Conservation (phyloP, 331 rosid genomes). For the Pyracantha coccinea region DNA sequence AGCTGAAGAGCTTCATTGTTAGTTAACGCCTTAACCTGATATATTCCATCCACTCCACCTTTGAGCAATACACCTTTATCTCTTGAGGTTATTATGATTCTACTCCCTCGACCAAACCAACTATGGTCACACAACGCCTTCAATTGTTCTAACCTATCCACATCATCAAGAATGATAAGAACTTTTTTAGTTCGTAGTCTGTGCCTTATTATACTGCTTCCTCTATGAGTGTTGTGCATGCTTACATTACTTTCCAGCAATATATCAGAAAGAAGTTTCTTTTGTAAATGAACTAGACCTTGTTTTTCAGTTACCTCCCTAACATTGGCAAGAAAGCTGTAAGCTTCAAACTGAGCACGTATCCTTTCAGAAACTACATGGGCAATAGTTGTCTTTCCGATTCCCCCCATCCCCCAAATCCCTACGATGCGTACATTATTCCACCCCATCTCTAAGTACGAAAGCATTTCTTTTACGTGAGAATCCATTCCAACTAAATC, state of each 20-base stretch:
- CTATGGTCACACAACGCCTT: conserved; percentile 18
- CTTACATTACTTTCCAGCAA: not conserved
- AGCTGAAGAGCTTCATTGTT: not conserved
- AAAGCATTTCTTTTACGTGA: not conserved
- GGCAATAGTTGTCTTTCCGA: conserved; percentile 12
- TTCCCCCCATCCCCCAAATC: conserved; percentile 23
- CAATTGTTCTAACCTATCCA: not conserved
- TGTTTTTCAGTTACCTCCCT: not conserved
- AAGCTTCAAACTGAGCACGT: not conserved
- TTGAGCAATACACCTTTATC: not conserved
- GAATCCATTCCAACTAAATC: conserved; percentile 8
- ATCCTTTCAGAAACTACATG: conserved; percentile 6
- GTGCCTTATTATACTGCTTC: not conserved
- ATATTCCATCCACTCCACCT: not conserved
- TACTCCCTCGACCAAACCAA: conserved; percentile 42
- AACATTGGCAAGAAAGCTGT: conserved; percentile 6
- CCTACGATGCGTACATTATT: conserved; percentile 1
- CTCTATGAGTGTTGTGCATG: not conserved
- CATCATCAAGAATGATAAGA: conserved; percentile 41
- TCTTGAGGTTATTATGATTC: conserved; percentile 31
- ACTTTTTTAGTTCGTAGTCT: conserved; percentile 17
- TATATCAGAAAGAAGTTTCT: not conserved
- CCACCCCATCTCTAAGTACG: not conserved
- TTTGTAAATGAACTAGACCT: not conserved
- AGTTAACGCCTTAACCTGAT: not conserved